These are phyloP conservation scores for Cystobasidium slooffiae DNA, from an alignment of 1,284 basidiomycete species.

Conservation along the genomic window DNA sequence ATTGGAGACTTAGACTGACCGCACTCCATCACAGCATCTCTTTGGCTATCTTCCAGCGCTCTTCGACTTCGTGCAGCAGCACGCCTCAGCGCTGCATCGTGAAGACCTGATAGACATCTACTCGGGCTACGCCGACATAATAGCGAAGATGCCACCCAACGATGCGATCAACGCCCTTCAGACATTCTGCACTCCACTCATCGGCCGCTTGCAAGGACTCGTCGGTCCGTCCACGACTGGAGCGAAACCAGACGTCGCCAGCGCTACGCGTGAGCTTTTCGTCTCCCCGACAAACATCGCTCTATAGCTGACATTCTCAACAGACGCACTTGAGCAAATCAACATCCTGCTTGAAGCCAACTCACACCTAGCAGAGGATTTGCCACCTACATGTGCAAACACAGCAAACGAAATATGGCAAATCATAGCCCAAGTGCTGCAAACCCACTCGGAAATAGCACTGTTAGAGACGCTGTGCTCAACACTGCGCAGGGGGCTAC, in stretches of 20 bases:
- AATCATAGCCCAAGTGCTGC: constrained; percentile 79
- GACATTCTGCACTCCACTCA: constrained; percentile 71
- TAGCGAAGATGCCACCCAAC: constrained; percentile 81
- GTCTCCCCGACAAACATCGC: constrained; percentile 36
- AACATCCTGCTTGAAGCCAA: constrained; percentile 84
- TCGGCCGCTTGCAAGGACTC: constrained; percentile 59
- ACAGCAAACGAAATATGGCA: constrained; percentile 81
- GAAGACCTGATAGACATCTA: constrained; percentile 90
- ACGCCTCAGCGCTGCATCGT: constrained; percentile 76
- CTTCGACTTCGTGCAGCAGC: constrained; percentile 80
- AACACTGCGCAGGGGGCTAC: constrained; percentile 82
- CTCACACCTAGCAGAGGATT: constrained; percentile 74
- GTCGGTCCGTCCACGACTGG: constrained; percentile 63
- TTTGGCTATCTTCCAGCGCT: constrained; percentile 89
- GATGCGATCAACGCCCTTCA: constrained; percentile 80
- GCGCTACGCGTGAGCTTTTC: constrained; percentile 53
- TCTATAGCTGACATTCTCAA: constrained; percentile 27
- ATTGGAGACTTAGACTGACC: constrained; percentile 28
- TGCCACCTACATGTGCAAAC: constrained; percentile 77
- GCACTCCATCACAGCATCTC: constrained; percentile 67
- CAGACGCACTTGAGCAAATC: constrained; percentile 83
- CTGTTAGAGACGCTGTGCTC: constrained; percentile 84
- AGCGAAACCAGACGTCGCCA: constrained; percentile 66
- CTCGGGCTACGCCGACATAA: constrained; percentile 93
- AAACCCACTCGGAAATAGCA: constrained; percentile 76